phyloP scores from a whole-genome alignment of 2,329 filamentous ascomycete genomes.

The Pezicula neosporulosa region DNA sequence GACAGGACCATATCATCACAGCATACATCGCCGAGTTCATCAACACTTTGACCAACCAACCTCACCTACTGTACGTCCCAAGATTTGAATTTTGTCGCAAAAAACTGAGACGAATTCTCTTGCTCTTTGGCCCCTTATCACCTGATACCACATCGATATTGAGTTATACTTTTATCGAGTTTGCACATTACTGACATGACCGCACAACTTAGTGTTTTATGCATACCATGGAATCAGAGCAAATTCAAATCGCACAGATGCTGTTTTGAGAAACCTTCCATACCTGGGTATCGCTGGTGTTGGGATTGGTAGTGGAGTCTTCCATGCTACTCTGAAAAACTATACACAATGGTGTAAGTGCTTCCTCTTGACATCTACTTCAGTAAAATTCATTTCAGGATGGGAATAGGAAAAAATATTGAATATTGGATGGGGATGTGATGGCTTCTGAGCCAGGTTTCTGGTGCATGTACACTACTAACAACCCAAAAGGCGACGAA shows the following conservation, averaged over 20 bases:
- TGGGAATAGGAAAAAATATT: slow-evolving; percentile 32
- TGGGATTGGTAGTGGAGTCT: slow-evolving; percentile 37
- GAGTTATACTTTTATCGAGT: background rate
- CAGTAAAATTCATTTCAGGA: background rate
- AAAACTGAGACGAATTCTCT: background rate
- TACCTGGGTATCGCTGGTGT: slow-evolving; percentile 40
- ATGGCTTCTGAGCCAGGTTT: too few relatives aligned
- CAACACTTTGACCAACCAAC: slow-evolving; percentile 50
- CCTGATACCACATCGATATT: slow-evolving; percentile 13
- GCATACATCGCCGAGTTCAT: slow-evolving; percentile 50
- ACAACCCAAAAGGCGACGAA: slow-evolving; percentile 40
- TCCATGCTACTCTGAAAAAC: slow-evolving; percentile 40
- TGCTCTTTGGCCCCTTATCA: background rate
- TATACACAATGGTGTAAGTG: slow-evolving; percentile 41
- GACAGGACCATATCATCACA: slow-evolving; percentile 50
- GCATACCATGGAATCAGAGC: slow-evolving; percentile 24
- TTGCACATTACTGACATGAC: background rate
- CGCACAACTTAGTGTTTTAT: slow-evolving; percentile 18
- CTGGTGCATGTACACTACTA: background rate
- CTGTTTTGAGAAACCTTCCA: slow-evolving; percentile 28
- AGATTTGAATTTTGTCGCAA: slow-evolving; percentile 1
- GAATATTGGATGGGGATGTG: slow-evolving; percentile 32
- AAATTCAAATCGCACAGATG: slow-evolving; percentile 24
- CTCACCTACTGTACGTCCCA: slow-evolving; percentile 40
- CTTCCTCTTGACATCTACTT: background rate